Base-by-base conservation (phyloP, 192 early-diverging fungal species). In the Coemansia sp. region DNA sequence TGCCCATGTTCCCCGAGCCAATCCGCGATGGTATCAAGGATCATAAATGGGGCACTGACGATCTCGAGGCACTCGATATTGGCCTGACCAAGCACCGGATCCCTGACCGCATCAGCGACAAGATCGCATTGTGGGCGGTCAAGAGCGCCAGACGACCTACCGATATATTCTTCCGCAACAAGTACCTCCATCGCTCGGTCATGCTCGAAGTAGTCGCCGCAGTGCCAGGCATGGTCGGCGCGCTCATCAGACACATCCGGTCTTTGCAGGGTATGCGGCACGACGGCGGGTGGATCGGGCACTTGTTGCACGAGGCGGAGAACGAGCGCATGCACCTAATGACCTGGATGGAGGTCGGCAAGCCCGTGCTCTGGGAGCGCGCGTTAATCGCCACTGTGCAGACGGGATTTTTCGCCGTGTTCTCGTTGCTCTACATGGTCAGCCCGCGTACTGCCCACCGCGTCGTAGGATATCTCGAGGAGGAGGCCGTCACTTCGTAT, bases 401-500 rank as follows among this genome's bases (percentile, higher is more conserved):
- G 78, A 94, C 93, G 44, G 87, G 92, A 10, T 98, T 97, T 78
- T 96, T 94, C 81, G 96, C 96, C 68, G 83, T 88, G 33, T 98
- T 93, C 76, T 97, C 95, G 74, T 50, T 85, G n/a, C 82, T 92
- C n/a, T 98, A 98, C 76, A 72, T 96, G 69, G 20, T 92, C 47
- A 91, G 88, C 12, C 94, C 95, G 20, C 85, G 83, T 31, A 92
- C 89, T 4, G 92, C 92, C 16, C 96, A 98, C 82, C 89, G 94
- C 50, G 90, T 98, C 27, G 89, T 90, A 13, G 96, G 96, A 0
- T 98, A 98, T 66, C 86, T 98, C 34, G 96, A 98, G 80, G 97
- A 98, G 84, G 90, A 92, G 71, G 97, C 97, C 0, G 92, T 96
- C 12, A 87, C 94, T 27, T 94, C 94, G 3, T 98, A 98, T 80